Conservation (phyloP, 768 basidiomycete species). For the Termitomyces sp. region DNA sequence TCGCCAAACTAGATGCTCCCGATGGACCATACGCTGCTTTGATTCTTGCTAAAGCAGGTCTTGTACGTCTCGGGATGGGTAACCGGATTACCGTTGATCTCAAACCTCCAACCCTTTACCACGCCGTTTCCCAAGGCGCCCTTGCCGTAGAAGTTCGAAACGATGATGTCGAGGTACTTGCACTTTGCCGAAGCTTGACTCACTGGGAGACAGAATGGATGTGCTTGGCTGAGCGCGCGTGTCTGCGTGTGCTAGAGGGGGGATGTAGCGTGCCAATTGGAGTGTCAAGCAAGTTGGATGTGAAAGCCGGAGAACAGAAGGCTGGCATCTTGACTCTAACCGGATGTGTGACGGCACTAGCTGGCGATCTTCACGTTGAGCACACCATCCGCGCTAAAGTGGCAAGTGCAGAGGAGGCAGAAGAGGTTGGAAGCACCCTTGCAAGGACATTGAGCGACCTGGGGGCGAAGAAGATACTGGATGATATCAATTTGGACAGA, state of each 20-base stretch:
- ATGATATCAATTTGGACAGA: conserved; percentile 74
- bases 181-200: conserved; percentile 62
- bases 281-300: conserved; percentile 48
- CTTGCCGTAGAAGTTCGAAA: conserved; percentile 80
- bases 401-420: conserved; percentile 50
- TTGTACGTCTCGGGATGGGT: conserved; percentile 73
- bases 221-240: conserved; percentile 82
- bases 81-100: conserved; percentile 75
- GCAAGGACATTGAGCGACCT: conserved; percentile 58
- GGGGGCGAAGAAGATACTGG: conserved; percentile 78
- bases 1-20: conserved; percentile 85
- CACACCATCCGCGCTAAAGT: conserved; percentile 53
- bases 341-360: conserved; percentile 81
- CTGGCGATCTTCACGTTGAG: conserved; percentile 70
- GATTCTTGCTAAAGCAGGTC: conserved; percentile 90
- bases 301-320: conserved; percentile 20
- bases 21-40: conserved; percentile 79
- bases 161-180: conserved; percentile 54
- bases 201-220: conserved; percentile 76
- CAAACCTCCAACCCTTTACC: conserved; percentile 66
- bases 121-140: conserved; percentile 95
- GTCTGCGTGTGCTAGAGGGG: conserved; percentile 87
- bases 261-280: conserved; percentile 98
- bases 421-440: conserved; percentile 60
- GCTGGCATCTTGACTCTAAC: conserved; percentile 53